Conservation (phyloP, 2,329 filamentous ascomycete species). For the Cladobotryum protrusum region DNA sequence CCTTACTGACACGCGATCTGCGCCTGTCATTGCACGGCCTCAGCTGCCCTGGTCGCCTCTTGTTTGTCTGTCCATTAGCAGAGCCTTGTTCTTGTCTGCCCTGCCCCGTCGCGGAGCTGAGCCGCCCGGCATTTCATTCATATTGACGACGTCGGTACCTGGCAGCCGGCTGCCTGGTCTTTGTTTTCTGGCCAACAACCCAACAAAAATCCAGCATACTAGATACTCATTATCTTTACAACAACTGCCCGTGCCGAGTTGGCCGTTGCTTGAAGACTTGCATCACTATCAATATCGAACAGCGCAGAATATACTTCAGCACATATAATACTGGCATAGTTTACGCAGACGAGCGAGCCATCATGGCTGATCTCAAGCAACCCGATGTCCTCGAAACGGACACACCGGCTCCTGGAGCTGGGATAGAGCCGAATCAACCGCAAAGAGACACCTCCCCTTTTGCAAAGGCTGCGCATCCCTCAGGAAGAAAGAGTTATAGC, state of each 20-base stretch:
- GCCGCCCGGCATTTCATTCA: neutral
- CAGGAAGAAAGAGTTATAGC: slow-evolving; percentile 49
- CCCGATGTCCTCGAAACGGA: slow-evolving; percentile 18
- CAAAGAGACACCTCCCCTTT: slow-evolving; percentile 12
- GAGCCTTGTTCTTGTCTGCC: neutral
- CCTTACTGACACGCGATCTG: neutral
- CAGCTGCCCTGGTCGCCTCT: neutral
- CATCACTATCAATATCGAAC: neutral
- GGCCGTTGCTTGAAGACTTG: too few species aligned
- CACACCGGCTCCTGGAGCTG: slow-evolving; percentile 26
- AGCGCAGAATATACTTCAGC: neutral
- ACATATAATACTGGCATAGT: neutral
- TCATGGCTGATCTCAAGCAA: slow-evolving; percentile 22
- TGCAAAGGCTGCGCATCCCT: slow-evolving; percentile 40
- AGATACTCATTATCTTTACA: neutral
- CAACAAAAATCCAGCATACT: neutral
- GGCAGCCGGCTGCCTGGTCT: neutral
- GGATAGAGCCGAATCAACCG: slow-evolving; percentile 17
- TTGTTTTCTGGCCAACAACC: neutral
- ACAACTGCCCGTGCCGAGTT: neutral
- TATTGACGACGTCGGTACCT: slow-evolving; percentile 6
- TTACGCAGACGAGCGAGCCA: neutral
- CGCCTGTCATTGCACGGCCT: neutral
- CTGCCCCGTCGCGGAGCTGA: neutral
- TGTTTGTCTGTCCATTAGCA: neutral